phyloP scores from a whole-genome alignment of 1,284 basidiomycete species.

The Coniferiporia sulphurascens region DNA sequence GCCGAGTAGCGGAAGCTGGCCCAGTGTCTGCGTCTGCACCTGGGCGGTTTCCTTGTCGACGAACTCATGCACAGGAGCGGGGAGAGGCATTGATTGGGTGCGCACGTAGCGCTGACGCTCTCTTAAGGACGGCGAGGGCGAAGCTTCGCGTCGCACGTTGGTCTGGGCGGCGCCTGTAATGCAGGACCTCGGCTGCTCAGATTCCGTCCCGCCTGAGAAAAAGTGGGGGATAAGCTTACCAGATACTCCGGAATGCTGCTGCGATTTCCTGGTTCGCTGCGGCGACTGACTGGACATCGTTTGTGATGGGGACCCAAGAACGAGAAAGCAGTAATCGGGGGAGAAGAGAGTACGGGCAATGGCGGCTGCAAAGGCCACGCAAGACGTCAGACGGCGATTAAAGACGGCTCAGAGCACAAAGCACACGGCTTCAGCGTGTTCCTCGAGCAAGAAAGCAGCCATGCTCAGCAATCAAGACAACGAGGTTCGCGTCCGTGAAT shows the following conservation, averaged over 20 bases:
- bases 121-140: constrained; percentile 60
- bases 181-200: background rate
- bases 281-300: constrained; percentile 59
- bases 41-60: background rate
- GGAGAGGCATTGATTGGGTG: constrained; percentile 56
- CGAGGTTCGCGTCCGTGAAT: background rate
- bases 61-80: constrained; percentile 35
- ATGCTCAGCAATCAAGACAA: background rate
- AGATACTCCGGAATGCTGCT: constrained; percentile 12
- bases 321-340: background rate
- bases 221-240: background rate
- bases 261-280: constrained; percentile 45
- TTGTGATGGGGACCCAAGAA: background rate
- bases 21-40: background rate
- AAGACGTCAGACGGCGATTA: constrained; percentile 2
- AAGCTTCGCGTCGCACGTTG: constrained; percentile 45
- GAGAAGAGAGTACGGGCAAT: background rate
- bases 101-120: constrained; percentile 56
- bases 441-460: background rate
- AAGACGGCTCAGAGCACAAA: background rate
- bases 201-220: background rate
- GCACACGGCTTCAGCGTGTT: constrained; percentile 12
- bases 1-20: constrained; percentile 20
- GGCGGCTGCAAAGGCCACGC: constrained; percentile 6
- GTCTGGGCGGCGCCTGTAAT: constrained; percentile 7